Evolutionary conservation across 2,329 filamentous ascomycete species (phyloP).

Genomic region (Myriosclerotinia duriaeana): DNA sequence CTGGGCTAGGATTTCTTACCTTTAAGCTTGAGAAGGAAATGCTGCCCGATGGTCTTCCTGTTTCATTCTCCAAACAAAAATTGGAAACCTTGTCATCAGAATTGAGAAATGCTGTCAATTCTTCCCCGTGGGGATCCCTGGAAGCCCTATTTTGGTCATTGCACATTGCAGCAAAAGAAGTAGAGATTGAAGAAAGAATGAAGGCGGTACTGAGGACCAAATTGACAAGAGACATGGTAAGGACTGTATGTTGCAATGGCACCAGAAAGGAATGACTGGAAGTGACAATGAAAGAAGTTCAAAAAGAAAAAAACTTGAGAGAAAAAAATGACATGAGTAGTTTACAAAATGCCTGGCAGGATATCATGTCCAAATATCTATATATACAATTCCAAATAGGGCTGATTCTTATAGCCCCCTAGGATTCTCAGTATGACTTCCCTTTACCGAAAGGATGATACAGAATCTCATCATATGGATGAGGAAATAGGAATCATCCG

Average conservation of each 20-base stretch:
- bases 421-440: background rate
- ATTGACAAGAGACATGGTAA: slow-evolving; percentile 4
- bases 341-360: background rate
- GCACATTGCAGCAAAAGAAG: background rate
- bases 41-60: background rate
- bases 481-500: background rate
- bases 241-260: background rate
- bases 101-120: background rate
- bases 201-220: background rate
- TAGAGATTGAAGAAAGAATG: slow-evolving; percentile 13
- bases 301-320: background rate
- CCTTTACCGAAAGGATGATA: background rate
- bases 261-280: slow-evolving; percentile 1
- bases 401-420: background rate
- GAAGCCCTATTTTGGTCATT: slow-evolving; percentile 1
- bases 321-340: background rate
- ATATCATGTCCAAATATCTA: background rate
- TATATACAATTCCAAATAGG: background rate
- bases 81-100: background rate
- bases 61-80: background rate
- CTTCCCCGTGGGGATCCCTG: background rate
- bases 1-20: background rate
- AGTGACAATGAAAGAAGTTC: background rate
- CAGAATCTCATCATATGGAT: background rate
- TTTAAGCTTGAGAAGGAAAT: background rate